phyloP scores from a whole-genome alignment of 75 land plant genomes.

The Selaginella moellendorffii region DNA sequence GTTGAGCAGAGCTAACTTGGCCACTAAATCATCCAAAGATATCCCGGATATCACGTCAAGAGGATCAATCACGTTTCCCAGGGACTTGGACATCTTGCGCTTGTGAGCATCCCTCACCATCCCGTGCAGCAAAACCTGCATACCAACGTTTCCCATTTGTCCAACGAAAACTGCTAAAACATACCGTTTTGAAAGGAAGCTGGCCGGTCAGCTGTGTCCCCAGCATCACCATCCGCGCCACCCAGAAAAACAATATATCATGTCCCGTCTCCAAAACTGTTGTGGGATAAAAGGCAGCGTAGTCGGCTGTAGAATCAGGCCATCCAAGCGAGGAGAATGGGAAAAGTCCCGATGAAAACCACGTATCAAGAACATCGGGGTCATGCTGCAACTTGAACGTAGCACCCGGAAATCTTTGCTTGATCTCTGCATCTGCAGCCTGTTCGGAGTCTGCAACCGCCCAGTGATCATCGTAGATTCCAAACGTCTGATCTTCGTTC shows the following conservation, averaged over 20 bases:
- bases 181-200: slow-evolving; percentile 71
- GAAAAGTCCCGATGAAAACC: slow-evolving; percentile 99
- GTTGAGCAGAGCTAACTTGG: slow-evolving; percentile 69
- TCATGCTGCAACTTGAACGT: slow-evolving; percentile 68
- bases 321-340: slow-evolving; percentile 99
- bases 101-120: slow-evolving; percentile 95
- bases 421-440: slow-evolving; percentile 71
- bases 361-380: slow-evolving; percentile 96
- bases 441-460: slow-evolving; percentile 69
- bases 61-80: slow-evolving; percentile 96
- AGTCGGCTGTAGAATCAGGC: slow-evolving; percentile 78
- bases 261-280: slow-evolving; percentile 94
- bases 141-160: too few species aligned
- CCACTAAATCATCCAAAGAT: slow-evolving; percentile 58
- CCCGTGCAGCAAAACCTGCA: slow-evolving; percentile 93
- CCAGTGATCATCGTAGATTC: neutral
- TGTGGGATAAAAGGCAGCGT: slow-evolving; percentile 76
- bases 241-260: slow-evolving; percentile 99
- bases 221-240: slow-evolving; percentile 99
- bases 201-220: slow-evolving; percentile 93
- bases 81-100: slow-evolving; percentile 88
- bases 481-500: slow-evolving; percentile 45
- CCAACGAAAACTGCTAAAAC: too few species aligned
- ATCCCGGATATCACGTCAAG: slow-evolving; percentile 82
- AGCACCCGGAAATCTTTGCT: slow-evolving; percentile 50